phyloP scores from a whole-genome alignment of 805 yeast species.

The Yamadazyma phyllophila region DNA sequence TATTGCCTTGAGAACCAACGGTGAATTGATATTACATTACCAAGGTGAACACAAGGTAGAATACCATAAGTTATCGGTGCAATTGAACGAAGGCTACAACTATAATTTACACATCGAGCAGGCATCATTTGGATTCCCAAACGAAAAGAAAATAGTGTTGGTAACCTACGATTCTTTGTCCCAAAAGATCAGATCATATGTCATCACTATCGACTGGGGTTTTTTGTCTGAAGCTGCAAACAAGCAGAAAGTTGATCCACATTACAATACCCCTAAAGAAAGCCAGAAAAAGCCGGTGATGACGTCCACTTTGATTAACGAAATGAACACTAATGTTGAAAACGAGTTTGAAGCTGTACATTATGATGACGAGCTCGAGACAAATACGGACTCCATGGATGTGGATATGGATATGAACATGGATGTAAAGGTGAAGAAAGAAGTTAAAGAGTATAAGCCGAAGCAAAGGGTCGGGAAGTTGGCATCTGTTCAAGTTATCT shows the following conservation, averaged over 20 bases:
- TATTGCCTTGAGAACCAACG: conserved; percentile 61
- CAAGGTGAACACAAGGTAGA: conserved; percentile 65
- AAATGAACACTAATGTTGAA: conserved; percentile 11
- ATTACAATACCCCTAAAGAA: conserved; percentile 49
- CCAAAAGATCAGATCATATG: conserved; percentile 39
- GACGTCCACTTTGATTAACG: conserved; percentile 11
- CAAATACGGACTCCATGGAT: conserved; percentile 11
- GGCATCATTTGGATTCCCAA: conserved; percentile 52
- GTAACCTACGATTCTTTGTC: conserved; percentile 39
- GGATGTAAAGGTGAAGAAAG: not conserved
- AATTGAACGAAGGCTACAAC: conserved; percentile 24
- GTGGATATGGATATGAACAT: conserved; percentile 20
- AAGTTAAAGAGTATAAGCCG: conserved; percentile 5
- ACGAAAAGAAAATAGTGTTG: conserved; percentile 46
- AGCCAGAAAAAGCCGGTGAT: conserved; percentile 42
- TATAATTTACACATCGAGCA: conserved; percentile 13
- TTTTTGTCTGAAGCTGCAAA: conserved; percentile 46
- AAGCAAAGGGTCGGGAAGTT: conserved; percentile 16
- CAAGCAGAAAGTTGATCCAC: conserved; percentile 45
- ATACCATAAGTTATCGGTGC: conserved; percentile 40
- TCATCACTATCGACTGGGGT: conserved; percentile 55
- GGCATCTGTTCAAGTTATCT: conserved; percentile 39
- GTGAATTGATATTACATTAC: conserved; percentile 56
- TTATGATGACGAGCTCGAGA: conserved; percentile 14
- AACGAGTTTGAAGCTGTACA: conserved; percentile 10